phyloP scores from a whole-genome alignment of 805 yeast species.

The Metschnikowia picachoensis region DNA sequence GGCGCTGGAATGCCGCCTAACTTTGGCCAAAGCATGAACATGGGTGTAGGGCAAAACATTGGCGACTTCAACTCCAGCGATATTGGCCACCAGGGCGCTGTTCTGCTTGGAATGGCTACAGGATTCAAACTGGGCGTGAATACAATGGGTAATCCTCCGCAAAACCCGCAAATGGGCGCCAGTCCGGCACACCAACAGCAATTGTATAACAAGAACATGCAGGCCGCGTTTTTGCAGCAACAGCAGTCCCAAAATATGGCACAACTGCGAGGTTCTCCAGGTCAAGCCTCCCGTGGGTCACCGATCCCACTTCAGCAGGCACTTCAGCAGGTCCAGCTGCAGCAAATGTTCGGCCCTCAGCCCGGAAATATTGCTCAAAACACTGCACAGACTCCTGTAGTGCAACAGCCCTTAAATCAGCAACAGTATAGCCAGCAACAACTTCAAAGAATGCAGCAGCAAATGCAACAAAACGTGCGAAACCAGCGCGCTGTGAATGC shows the following conservation, averaged over 20 bases:
- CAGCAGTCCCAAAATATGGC: slow-evolving; percentile 5
- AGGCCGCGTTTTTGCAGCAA: slow-evolving; percentile 3
- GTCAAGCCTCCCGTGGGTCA: neutral
- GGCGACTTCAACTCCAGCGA: neutral
- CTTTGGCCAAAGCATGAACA: neutral
- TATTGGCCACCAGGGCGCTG: neutral
- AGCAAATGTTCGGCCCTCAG: slow-evolving; percentile 1
- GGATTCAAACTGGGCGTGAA: slow-evolving; percentile 1
- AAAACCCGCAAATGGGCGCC: slow-evolving; percentile 7
- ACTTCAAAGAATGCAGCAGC: slow-evolving; percentile 11
- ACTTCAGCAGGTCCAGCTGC: slow-evolving; percentile 8
- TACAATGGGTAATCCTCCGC: slow-evolving; percentile 1
- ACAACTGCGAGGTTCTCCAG: neutral
- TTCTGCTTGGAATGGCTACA: neutral
- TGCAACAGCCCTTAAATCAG: slow-evolving; percentile 3
- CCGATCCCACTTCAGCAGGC: slow-evolving; percentile 3
- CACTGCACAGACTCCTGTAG: neutral
- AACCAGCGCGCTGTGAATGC: neutral
- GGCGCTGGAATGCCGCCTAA: too few relatives aligned
- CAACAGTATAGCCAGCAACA: slow-evolving; percentile 8
- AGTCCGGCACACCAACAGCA: slow-evolving; percentile 16
- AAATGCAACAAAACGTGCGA: slow-evolving; percentile 4
- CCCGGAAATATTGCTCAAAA: neutral
- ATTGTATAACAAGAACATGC: slow-evolving; percentile 6
- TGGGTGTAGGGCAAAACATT: neutral